Conservation (phyloP, 2,329 filamentous ascomycete species). For the Cercospora sojina region DNA sequence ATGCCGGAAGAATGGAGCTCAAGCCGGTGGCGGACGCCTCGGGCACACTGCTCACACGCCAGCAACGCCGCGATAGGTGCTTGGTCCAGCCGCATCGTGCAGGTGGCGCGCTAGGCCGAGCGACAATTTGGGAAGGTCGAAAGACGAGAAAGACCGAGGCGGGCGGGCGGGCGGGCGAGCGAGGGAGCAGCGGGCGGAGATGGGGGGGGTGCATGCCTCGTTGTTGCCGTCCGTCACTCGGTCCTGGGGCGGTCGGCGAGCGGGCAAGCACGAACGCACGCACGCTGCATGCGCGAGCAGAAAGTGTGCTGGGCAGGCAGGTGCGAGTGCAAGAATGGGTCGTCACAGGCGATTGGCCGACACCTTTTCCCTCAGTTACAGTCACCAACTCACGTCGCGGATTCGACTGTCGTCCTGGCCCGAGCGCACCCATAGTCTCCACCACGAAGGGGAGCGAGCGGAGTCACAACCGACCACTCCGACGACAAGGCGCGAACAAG, state of each 20-base stretch:
- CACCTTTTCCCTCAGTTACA: too few species aligned
- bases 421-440: not conserved
- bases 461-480: conserved; percentile 2
- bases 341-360: too few species aligned
- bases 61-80: conserved; percentile 5
- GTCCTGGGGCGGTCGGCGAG: not conserved
- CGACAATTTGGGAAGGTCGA: not conserved
- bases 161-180: conserved; percentile 9
- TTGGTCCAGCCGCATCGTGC: not conserved
- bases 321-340: too few species aligned
- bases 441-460: conserved; percentile 4
- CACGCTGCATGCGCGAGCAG: not conserved
- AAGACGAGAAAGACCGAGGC: conserved; percentile 4
- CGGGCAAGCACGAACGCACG: not conserved
- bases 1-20: conserved; percentile 28
- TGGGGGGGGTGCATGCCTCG: not conserved
- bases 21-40: conserved; percentile 23
- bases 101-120: conserved; percentile 22
- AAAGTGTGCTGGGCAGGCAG: not conserved
- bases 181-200: not conserved
- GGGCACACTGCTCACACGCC: not conserved
- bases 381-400: too few species aligned
- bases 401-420: not conserved
- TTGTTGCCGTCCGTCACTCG: not conserved
- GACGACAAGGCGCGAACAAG: conserved; percentile 10